Evolutionary conservation across 148 eudicot genomes (phyloP).

Genomic region (Fagopyrum tataricum): DNA sequence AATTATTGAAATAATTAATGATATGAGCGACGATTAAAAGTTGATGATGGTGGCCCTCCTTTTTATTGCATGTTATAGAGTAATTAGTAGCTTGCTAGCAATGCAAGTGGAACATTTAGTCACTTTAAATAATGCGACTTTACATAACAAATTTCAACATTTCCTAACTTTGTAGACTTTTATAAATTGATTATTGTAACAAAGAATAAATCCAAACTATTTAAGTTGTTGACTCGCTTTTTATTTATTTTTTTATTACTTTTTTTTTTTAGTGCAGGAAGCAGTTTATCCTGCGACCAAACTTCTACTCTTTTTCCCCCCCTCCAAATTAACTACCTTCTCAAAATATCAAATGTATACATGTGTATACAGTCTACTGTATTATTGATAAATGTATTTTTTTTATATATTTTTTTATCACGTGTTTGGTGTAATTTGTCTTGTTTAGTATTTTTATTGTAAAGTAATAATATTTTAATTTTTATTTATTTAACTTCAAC

Average conservation of each 20-base stretch:
- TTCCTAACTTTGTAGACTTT: conserved; percentile 1
- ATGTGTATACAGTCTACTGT: too few species aligned
- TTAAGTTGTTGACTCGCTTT: background rate
- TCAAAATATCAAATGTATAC: too few species aligned
- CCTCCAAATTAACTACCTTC: too few species aligned
- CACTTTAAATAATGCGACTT: background rate
- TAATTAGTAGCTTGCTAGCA: background rate
- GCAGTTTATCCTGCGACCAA: background rate
- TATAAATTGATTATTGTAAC: background rate
- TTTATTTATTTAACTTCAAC: too few species aligned
- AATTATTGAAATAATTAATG: too few species aligned
- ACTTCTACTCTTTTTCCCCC: background rate
- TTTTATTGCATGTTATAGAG: too few species aligned
- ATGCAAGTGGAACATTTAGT: background rate
- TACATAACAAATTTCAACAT: background rate
- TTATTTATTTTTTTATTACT: background rate
- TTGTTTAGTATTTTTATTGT: too few species aligned
- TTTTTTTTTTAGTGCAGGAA: background rate
- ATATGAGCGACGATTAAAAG: too few species aligned
- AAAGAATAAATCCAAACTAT: background rate
- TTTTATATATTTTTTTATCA: too few species aligned
- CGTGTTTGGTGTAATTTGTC: too few species aligned
- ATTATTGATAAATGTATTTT: too few species aligned
- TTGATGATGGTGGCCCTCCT: background rate
- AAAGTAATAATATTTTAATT: too few species aligned